A percentile compares a stretch with the other conserved stretches of the same genome.
These are phyloP conservation scores for Passiflora organensis DNA, from an alignment of 345 rosid genomes.

Conservation along the genomic window DNA sequence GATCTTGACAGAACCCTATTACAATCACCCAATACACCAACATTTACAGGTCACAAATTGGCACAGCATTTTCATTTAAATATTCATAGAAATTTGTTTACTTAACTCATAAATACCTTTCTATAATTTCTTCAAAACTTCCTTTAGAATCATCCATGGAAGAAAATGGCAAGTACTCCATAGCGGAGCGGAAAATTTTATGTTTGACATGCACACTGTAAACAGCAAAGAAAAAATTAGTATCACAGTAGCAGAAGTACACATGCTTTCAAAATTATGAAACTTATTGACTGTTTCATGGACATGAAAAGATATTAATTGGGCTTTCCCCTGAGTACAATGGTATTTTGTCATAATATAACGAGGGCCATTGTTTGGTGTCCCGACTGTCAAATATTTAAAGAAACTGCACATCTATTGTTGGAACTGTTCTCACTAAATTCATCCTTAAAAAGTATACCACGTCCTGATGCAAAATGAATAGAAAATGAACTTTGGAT, in stretches of 20 bases:
- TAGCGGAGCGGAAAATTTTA: constrained; percentile 86
- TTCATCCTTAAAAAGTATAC: no score
- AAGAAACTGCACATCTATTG: no score
- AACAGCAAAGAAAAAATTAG: constrained; percentile 4
- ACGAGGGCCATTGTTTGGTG: no score
- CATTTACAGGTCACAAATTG: neutral
- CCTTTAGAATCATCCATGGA: constrained; percentile 64
- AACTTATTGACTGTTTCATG: no score
- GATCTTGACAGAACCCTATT: constrained; percentile 86
- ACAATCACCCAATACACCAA: neutral
- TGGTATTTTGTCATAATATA: neutral
- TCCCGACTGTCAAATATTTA: no score
- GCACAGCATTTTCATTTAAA: neutral
- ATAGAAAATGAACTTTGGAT: no score
- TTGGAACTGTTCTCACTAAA: no score
- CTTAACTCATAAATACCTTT: constrained; percentile 51
- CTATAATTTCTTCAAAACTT: constrained; percentile 91
- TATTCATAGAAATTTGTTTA: constrained; percentile 14
- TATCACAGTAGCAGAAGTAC: neutral
- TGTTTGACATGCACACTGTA: constrained; percentile 80
- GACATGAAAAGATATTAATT: no score
- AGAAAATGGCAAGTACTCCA: constrained; percentile 84
- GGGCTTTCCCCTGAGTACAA: neutral
- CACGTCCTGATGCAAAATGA: no score
- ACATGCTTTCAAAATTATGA: no score